Evolutionary conservation across 371 early-diverging fungal species (phyloP).

Genomic region (Cokeromyces recurvatus): DNA sequence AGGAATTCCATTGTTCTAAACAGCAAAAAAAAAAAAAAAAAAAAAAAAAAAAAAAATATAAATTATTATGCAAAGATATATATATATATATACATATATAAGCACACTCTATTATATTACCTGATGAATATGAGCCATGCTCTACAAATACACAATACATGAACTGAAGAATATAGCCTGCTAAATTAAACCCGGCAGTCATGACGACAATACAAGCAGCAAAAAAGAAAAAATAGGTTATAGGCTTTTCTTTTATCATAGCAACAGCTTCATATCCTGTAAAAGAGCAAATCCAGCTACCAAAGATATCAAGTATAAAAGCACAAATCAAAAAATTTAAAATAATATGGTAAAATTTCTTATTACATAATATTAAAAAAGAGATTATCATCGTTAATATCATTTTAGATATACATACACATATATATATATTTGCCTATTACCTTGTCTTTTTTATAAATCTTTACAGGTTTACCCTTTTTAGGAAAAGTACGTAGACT

Average conservation of each 20-base stretch:
- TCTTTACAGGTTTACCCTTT: slow-evolving; percentile 10
- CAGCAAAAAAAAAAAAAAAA: too few species aligned
- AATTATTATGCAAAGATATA: too few species aligned
- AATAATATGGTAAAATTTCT: slow-evolving; percentile 38
- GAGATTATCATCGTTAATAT: too few species aligned
- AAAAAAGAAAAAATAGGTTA: slow-evolving; percentile 21
- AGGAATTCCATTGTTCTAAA: slow-evolving; percentile 34
- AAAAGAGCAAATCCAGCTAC: slow-evolving; percentile 22
- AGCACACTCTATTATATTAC: slow-evolving; percentile 7
- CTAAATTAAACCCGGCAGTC: slow-evolving; percentile 24
- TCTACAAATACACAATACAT: slow-evolving; percentile 29
- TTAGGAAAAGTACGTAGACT: slow-evolving; percentile 35
- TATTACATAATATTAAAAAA: too few species aligned
- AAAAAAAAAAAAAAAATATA: too few species aligned
- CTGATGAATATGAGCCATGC: slow-evolving; percentile 31
- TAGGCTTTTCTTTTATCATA: slow-evolving; percentile 12
- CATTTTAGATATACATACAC: too few species aligned
- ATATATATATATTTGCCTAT: neutral
- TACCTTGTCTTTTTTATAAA: slow-evolving; percentile 34
- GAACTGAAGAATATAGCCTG: slow-evolving; percentile 26
- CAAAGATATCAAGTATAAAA: slow-evolving; percentile 19
- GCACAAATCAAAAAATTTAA: slow-evolving; percentile 8
- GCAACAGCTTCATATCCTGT: slow-evolving; percentile 14
- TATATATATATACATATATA: too few species aligned
- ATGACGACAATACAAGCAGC: slow-evolving; percentile 9